Evolutionary conservation across 1,139 yeast species (phyloP).

Genomic region (Suzukiozyma palmioleophila): DNA sequence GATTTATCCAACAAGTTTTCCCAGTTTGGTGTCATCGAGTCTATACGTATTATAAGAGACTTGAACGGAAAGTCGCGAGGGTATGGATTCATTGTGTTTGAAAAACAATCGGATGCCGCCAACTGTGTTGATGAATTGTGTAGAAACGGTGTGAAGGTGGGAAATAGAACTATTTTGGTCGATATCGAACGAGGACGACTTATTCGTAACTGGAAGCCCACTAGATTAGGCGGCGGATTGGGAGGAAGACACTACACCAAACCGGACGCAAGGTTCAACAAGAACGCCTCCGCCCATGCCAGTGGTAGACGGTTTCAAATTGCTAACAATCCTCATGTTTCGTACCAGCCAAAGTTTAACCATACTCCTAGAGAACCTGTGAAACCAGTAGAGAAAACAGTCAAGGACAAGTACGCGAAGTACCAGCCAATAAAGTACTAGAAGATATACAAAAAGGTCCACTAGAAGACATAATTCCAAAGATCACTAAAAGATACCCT

Average conservation of each 20-base stretch:
- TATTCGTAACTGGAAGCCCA: slow-evolving; percentile 75
- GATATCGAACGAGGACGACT: slow-evolving; percentile 85
- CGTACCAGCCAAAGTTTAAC: slow-evolving; percentile 27
- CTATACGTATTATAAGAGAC: slow-evolving; percentile 64
- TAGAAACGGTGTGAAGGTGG: slow-evolving; percentile 43
- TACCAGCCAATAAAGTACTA: slow-evolving; percentile 11
- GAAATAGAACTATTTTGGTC: slow-evolving; percentile 52
- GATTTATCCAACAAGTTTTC: slow-evolving; percentile 63
- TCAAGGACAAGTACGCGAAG: slow-evolving; percentile 32
- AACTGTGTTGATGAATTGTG: slow-evolving; percentile 56
- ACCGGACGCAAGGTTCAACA: slow-evolving; percentile 35
- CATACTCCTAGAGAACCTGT: slow-evolving; percentile 3
- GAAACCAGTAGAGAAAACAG: slow-evolving; percentile 10
- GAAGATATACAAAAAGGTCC: not conserved
- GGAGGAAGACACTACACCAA: slow-evolving; percentile 56
- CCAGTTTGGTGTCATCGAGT: slow-evolving; percentile 67
- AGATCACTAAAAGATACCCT: no score
- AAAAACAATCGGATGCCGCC: slow-evolving; percentile 53
- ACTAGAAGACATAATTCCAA: not conserved
- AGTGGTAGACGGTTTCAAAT: slow-evolving; percentile 30
- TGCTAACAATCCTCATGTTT: slow-evolving; percentile 19
- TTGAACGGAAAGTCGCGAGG: slow-evolving; percentile 59
- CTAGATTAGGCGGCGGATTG: slow-evolving; percentile 64
- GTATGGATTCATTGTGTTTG: slow-evolving; percentile 79
- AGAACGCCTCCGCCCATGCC: slow-evolving; percentile 55